These are phyloP conservation scores for Neckera pumila DNA, from an alignment of 225 moss, liverwort and hornwort species.

Conservation along the genomic window DNA sequence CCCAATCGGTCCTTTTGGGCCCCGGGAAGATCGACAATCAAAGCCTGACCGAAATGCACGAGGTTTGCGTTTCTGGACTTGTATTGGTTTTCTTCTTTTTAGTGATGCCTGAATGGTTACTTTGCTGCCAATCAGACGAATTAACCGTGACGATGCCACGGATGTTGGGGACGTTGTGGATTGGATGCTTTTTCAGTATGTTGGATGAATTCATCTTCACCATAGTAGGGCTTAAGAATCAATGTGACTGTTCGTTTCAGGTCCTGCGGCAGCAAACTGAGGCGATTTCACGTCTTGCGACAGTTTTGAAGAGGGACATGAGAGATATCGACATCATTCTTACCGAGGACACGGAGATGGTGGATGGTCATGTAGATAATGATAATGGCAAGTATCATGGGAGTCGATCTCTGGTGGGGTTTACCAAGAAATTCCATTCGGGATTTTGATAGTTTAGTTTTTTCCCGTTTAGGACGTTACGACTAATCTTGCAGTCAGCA, in stretches of 20 bases:
- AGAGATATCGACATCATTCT: constrained; percentile 80
- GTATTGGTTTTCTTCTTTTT: neutral
- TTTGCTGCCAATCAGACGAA: neutral
- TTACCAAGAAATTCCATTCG: neutral
- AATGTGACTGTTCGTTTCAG: constrained; percentile 1
- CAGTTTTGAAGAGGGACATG: constrained; percentile 65
- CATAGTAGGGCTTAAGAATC: neutral
- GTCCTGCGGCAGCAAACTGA: constrained; percentile 90
- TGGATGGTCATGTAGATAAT: constrained; percentile 15
- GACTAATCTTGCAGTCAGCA: neutral
- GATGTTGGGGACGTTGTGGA: neutral
- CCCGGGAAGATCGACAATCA: constrained; percentile 92
- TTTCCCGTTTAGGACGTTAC: neutral
- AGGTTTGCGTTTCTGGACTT: constrained; percentile 18
- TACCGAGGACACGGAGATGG: constrained; percentile 53
- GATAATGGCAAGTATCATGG: constrained; percentile 7
- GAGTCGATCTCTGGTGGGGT: constrained; percentile 11
- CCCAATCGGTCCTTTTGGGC: constrained; percentile 52
- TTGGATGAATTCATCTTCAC: neutral
- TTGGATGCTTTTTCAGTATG: neutral
- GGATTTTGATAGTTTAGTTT: neutral
- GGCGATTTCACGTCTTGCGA: constrained; percentile 71
- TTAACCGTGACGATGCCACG: neutral
- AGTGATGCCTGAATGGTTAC: neutral
- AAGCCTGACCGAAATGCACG: constrained; percentile 78